These are phyloP conservation scores for Pythium oligandrum DNA, from an alignment of 352 stramenopile species.

Conservation along the genomic window DNA sequence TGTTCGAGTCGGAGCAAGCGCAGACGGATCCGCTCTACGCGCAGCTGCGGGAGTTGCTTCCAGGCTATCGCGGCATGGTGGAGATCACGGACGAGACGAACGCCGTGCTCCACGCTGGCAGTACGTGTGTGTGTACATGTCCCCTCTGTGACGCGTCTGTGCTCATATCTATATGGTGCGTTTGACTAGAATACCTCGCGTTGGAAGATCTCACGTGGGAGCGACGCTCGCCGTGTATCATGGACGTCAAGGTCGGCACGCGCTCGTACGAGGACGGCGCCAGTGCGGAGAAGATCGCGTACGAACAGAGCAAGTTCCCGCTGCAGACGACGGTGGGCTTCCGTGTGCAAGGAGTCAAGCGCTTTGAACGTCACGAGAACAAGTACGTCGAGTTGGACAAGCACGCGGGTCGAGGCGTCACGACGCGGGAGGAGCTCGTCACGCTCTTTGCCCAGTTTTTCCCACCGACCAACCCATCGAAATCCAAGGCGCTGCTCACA, in stretches of 20 bases:
- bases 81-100: conserved; percentile 21
- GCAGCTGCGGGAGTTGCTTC: conserved; percentile 42
- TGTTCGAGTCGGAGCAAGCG: conserved; percentile 29
- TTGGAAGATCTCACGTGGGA: conserved; percentile 88
- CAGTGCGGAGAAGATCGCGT: conserved; percentile 82
- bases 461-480: conserved; percentile 19
- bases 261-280: conserved; percentile 92
- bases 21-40: conserved; percentile 14
- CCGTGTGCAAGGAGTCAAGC: conserved; percentile 92
- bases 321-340: conserved; percentile 90
- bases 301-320: conserved; percentile 91
- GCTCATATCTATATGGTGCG: not conserved
- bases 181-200: conserved; percentile 69
- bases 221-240: conserved; percentile 87
- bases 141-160: not conserved
- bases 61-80: conserved; percentile 57
- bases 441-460: conserved; percentile 84
- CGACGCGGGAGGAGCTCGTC: conserved; percentile 46
- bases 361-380: conserved; percentile 51
- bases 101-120: conserved; percentile 24
- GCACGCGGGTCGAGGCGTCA: conserved; percentile 72
- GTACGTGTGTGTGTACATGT: conserved; percentile 15
- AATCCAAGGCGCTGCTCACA: conserved; percentile 30
- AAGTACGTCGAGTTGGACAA: conserved; percentile 86
- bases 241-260: conserved; percentile 96